Evolutionary conservation across 257 asterid species (phyloP).

Genomic region (Nyctanthes arbortristis): DNA sequence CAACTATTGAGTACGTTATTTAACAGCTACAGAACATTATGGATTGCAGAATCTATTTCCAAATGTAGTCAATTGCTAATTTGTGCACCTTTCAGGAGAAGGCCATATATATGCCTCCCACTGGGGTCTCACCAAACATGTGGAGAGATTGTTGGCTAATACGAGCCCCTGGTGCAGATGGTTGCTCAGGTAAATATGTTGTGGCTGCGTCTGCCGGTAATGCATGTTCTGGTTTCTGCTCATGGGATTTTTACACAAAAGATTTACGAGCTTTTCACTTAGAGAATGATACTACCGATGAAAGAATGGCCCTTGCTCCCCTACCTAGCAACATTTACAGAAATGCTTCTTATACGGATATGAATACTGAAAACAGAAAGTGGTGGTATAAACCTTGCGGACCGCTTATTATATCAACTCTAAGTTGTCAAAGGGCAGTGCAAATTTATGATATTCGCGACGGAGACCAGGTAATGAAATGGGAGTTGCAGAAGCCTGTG

Average conservation of each 20-base stretch:
- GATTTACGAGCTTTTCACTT: slow-evolving; percentile 42
- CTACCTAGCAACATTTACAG: slow-evolving; percentile 36
- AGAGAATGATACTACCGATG: slow-evolving; percentile 28
- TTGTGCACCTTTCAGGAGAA: slow-evolving; percentile 32
- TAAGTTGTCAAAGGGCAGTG: slow-evolving; percentile 40
- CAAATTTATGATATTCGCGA: slow-evolving; percentile 51
- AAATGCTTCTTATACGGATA: slow-evolving; percentile 27
- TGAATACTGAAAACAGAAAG: slow-evolving; percentile 33
- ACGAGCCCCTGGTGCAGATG: slow-evolving; percentile 59
- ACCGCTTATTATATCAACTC: slow-evolving; percentile 46
- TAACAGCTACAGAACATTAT: neutral
- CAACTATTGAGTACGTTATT: neutral
- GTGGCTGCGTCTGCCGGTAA: slow-evolving; percentile 63
- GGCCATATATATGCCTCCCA: slow-evolving; percentile 46
- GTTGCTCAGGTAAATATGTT: slow-evolving; percentile 52
- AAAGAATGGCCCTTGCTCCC: slow-evolving; percentile 39
- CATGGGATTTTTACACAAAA: slow-evolving; percentile 52
- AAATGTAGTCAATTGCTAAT: neutral
- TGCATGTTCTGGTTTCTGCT: slow-evolving; percentile 48
- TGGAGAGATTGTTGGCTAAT: slow-evolving; percentile 63
- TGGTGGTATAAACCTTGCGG: slow-evolving; percentile 63
- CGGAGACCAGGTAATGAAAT: slow-evolving; percentile 48
- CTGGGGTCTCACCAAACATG: slow-evolving; percentile 42
- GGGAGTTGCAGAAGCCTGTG: slow-evolving; percentile 50
- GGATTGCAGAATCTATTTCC: neutral